Evolutionary conservation across 129 eudicot genomes (phyloP).

Genomic region (Silybum marianum): DNA sequence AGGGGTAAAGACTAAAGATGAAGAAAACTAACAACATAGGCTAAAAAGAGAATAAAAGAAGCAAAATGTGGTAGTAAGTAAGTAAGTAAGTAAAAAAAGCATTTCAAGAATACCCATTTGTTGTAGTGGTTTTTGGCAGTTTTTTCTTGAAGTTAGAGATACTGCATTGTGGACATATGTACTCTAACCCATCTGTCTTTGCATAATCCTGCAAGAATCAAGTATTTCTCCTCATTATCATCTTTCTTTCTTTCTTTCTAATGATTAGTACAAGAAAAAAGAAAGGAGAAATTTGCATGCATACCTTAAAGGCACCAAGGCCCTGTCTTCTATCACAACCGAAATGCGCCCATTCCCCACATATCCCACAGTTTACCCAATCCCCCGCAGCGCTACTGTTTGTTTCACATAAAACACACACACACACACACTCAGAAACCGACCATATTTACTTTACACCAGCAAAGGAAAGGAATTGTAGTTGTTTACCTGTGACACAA

Average conservation of each 20-base stretch:
- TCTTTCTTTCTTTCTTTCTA: background rate
- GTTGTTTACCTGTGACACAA: conserved; percentile 81
- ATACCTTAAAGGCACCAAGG: conserved; percentile 96
- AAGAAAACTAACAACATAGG: conserved; percentile 26
- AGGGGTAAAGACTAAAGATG: background rate
- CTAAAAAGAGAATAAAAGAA: conserved; percentile 10
- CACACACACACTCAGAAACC: conserved; percentile 17
- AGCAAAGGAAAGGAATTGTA: background rate
- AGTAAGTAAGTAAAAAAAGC: conserved; percentile 20
- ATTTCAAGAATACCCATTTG: conserved; percentile 68
- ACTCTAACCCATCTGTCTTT: conserved; percentile 95
- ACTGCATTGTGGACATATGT: conserved; percentile 98
- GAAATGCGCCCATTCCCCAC: conserved; percentile 99
- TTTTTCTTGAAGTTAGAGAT: conserved; percentile 87
- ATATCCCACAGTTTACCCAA: conserved; percentile 98
- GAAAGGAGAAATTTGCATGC: background rate
- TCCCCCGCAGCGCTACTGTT: conserved; percentile 98
- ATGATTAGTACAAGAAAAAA: background rate
- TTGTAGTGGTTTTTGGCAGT: conserved; percentile 46
- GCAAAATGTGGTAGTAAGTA: conserved; percentile 23
- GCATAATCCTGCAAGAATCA: conserved; percentile 81
- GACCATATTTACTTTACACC: background rate
- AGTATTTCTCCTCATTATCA: background rate
- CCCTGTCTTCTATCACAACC: conserved; percentile 97
- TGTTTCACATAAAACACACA: conserved; percentile 1